Conservation (phyloP, 1,284 basidiomycete genomes). For the Blastosporella zonata region DNA sequence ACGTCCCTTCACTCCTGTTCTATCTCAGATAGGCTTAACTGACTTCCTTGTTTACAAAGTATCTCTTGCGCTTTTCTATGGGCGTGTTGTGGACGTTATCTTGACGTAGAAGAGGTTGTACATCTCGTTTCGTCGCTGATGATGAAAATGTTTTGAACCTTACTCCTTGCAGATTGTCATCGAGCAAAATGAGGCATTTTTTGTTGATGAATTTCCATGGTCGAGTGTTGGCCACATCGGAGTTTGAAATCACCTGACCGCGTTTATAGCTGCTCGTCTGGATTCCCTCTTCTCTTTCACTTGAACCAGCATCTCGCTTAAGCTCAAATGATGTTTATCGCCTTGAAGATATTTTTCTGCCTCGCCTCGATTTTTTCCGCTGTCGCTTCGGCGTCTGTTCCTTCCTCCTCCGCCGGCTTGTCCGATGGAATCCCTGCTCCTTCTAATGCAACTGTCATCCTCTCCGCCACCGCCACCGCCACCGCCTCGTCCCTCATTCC, state of each 20-base stretch:
- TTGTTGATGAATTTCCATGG: no score
- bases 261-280: neutral
- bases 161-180: no score
- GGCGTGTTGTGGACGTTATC: no score
- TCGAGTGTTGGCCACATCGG: constrained; percentile 25
- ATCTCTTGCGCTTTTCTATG: no score
- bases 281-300: neutral
- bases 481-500: neutral
- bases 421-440: neutral
- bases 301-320: neutral
- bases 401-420: neutral
- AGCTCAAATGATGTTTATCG: neutral
- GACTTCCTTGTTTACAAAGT: no score
- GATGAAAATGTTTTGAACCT: no score
- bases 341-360: neutral
- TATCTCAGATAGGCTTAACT: no score
- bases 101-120: no score
- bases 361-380: neutral
- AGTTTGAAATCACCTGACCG: constrained; percentile 8
- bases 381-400: neutral
- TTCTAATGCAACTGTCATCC: neutral
- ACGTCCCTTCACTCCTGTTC: no score
- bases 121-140: no score
- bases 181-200: no score
- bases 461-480: neutral